Base-by-base conservation (phyloP, 164 flowering plant genomes). In the Buxus sempervirens region DNA sequence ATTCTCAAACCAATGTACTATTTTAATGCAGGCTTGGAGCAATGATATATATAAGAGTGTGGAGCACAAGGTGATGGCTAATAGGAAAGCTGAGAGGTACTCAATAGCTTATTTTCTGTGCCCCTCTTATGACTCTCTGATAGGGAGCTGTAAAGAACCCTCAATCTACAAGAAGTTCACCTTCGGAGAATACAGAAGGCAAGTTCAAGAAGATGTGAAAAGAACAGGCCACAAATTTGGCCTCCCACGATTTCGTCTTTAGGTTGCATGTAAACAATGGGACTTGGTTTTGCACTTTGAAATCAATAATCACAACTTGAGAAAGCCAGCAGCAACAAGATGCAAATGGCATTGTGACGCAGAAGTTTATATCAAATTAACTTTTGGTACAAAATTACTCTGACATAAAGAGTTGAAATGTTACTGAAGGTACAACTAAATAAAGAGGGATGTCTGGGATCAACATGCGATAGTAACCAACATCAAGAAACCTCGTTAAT, bases 51-150 rank as follows among this genome's bases (percentile, higher is more conserved):
- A 88, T 64, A 88, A 80, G 66, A 90, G 97, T 55, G 94, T 86
- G 45, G 87, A 86, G 77, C 97, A 90, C 79, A 86, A 69, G 76
- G 97, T 90, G 78, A 77, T 86, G 80, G 77, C 82, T 5, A 88
- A 89, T 70, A 59, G 21, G 22, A 74, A 70, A 62, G 74, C 54
- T 77, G 97, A 87, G 59, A 84, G 97, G 75, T 86, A 83, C 76
- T 88, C 94, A 32, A 71, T 85, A 19, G 97, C 97, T 23, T 90
- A 84, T 64, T 90, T 90, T 70, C 77, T 87, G 9, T 88, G 94
- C 87, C 97, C 97, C 63, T 79, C 92, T 10, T 70, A 84, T 73
- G 90, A 87, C 19, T 71, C 94, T 28, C 10, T 76, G 38, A 85
- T 90, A 9, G 82, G 79, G 42, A 81, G 88, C 59, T 80, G 77